A percentile compares a stretch with the other conserved stretches of the same genome.
Evolutionary conservation across 176 grass and related monocot species (phyloP).

Genomic region (Hordeum vulgare): DNA sequence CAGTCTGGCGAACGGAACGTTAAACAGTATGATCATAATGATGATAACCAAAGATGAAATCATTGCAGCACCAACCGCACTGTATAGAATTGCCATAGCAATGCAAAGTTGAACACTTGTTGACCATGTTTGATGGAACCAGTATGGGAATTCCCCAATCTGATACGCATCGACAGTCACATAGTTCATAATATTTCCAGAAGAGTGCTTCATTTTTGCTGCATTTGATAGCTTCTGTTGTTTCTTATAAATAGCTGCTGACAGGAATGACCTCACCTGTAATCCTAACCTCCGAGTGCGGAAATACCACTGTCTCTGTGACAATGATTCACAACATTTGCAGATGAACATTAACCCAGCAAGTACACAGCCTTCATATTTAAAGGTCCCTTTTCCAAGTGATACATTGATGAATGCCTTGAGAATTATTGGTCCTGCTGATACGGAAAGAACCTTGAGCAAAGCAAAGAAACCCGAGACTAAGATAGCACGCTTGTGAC

Average conservation of each 20-base stretch:
- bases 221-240: slow-evolving; percentile 66
- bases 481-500: slow-evolving; percentile 50
- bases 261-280: slow-evolving; percentile 67
- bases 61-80: slow-evolving; percentile 53
- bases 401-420: slow-evolving; percentile 75
- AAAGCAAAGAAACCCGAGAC: slow-evolving; percentile 64
- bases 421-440: slow-evolving; percentile 34
- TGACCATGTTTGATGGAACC: slow-evolving; percentile 94
- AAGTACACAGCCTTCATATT: slow-evolving; percentile 56
- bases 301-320: slow-evolving; percentile 89
- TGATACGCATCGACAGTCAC: slow-evolving; percentile 77
- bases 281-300: slow-evolving; percentile 68
- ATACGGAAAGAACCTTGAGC: slow-evolving; percentile 65
- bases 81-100: slow-evolving; percentile 65
- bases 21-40: slow-evolving; percentile 59
- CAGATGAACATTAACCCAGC: slow-evolving; percentile 50
- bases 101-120: slow-evolving; percentile 74
- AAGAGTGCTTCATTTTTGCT: slow-evolving; percentile 77
- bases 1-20: slow-evolving; percentile 67
- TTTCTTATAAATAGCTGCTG: slow-evolving; percentile 77
- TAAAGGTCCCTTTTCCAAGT: slow-evolving; percentile 46
- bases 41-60: slow-evolving; percentile 66
- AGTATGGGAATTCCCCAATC: slow-evolving; percentile 87
- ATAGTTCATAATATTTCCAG: slow-evolving; percentile 88
- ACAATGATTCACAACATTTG: slow-evolving; percentile 75